Evolutionary conservation across 2,329 filamentous ascomycete genomes (phyloP).

Genomic region (Dactylellina cionopaga): DNA sequence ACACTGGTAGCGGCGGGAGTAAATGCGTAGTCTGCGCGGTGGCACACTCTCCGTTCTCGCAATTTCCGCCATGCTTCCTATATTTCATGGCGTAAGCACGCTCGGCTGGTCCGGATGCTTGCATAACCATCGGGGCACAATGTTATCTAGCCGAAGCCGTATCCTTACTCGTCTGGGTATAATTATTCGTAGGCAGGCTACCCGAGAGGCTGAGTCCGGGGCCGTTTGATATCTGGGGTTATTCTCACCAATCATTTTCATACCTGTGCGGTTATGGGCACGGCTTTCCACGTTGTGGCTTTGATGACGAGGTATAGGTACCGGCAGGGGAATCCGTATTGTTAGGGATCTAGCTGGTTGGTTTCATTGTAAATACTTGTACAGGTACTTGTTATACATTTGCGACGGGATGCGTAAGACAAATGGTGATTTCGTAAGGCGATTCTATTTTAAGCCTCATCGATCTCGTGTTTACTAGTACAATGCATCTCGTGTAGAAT

Average conservation of each 20-base stretch:
- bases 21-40: conserved; percentile 56
- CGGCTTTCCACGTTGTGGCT: conserved; percentile 24
- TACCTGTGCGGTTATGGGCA: background rate
- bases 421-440: background rate
- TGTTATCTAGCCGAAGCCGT: conserved; percentile 56
- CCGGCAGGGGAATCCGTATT: conserved; percentile 3
- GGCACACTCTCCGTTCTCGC: conserved; percentile 56
- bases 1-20: conserved; percentile 57
- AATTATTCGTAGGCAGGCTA: conserved; percentile 49
- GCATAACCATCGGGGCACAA: conserved; percentile 52
- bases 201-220: conserved; percentile 21
- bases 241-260: conserved; percentile 10
- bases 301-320: conserved; percentile 17
- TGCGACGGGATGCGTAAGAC: background rate
- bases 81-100: conserved; percentile 55
- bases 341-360: background rate
- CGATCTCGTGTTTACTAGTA: background rate
- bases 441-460: conserved; percentile 2
- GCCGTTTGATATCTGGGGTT: conserved; percentile 12
- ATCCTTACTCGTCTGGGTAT: conserved; percentile 51
- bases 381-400: background rate
- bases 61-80: conserved; percentile 58
- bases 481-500: conserved; percentile 11
- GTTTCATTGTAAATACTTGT: background rate
- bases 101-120: conserved; percentile 56